Evolutionary conservation across 2,329 filamentous ascomycete genomes (phyloP), one percentile per base, ranked within the genome.

Genomic region (Malbranchea zuffiana): DNA sequence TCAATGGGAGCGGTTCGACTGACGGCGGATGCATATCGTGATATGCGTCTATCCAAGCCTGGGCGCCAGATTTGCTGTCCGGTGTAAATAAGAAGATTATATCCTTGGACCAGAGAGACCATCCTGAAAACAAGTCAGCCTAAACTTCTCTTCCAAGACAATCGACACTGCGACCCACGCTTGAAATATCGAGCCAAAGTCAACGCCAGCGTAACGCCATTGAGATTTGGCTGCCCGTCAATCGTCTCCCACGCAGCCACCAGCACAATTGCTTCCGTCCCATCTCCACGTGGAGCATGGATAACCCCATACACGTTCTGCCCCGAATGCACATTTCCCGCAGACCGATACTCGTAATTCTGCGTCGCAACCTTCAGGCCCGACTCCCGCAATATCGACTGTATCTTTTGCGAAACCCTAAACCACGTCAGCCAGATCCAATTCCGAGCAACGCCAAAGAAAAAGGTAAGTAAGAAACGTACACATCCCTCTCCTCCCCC

Each of bases 61-160:
- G 87, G 0, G 86, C 84, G 1, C 88, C 90, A 7, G 83, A 81
- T 41, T 79, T 81, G 57, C 85, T 93, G 60, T 98, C 90, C 0
- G 83, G 80, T 0, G 90, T 79, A 31, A 98, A 72, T 4, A 98
- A 63, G 49, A 98, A 77, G 41, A 98, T 88, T 48, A 98, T 94
- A 57, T 98, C 90, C 61, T 98, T 98, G 41, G 87, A 95, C 90
- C 90, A 98, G 18, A 98, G 71, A 36, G 86, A 95, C 90, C 90
- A 98, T 49, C 81, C 75, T 78, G 33, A 18, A 29, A 25, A 13
- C 21, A 12, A 25, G 25, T 35, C 32, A 37, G 35, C 15, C 29
- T 18, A 26, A n/a, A 12, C 13, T 8, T n/a, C n/a, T n/a, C n/a
- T n/a, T n/a, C n/a, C n/a, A n/a, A n/a, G n/a, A n/a, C n/a, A n/a